These are phyloP conservation scores for Zygoascus tannicola DNA, from an alignment of 805 yeast genomes.

Conservation along the genomic window DNA sequence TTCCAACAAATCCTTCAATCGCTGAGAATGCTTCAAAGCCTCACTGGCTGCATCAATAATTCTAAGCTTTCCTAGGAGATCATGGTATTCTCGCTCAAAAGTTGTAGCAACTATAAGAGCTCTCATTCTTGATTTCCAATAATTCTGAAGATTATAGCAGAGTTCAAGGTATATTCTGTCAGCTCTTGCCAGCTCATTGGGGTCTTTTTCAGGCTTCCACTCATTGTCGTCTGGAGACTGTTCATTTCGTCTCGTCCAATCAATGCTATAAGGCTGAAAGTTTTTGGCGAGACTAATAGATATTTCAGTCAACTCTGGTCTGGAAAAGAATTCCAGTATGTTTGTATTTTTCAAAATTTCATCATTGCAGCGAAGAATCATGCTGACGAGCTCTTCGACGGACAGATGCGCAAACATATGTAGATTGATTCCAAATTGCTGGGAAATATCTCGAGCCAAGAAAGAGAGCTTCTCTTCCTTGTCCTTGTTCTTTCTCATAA, in stretches of 20 bases:
- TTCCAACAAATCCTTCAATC: conserved; percentile 64
- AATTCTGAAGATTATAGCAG: conserved; percentile 72
- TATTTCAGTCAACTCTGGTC: conserved; percentile 65
- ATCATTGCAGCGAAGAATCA: conserved; percentile 64
- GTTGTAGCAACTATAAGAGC: conserved; percentile 63
- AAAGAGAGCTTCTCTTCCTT: conserved; percentile 53
- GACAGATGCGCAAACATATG: conserved; percentile 59
- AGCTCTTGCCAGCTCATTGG: conserved; percentile 70
- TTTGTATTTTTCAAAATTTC: conserved; percentile 61
- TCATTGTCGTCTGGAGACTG: conserved; percentile 20
- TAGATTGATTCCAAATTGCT: conserved; percentile 88
- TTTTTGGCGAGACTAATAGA: conserved; percentile 61
- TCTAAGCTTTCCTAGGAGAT: conserved; percentile 56
- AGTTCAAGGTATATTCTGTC: conserved; percentile 79
- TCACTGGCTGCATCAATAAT: conserved; percentile 65
- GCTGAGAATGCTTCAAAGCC: conserved; percentile 54
- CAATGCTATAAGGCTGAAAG: conserved; percentile 71
- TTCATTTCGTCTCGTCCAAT: conserved; percentile 44
- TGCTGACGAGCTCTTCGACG: conserved; percentile 59
- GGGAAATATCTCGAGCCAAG: conserved; percentile 77
- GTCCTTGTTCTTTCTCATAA: conserved; percentile 35
- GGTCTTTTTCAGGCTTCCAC: conserved; percentile 52
- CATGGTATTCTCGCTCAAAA: conserved; percentile 71
- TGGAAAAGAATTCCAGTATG: conserved; percentile 75
- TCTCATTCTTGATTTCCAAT: conserved; percentile 88